These are phyloP conservation scores for Paramecium primaurelia DNA, from an alignment of 73 alveolate genomes.

Conservation along the genomic window DNA sequence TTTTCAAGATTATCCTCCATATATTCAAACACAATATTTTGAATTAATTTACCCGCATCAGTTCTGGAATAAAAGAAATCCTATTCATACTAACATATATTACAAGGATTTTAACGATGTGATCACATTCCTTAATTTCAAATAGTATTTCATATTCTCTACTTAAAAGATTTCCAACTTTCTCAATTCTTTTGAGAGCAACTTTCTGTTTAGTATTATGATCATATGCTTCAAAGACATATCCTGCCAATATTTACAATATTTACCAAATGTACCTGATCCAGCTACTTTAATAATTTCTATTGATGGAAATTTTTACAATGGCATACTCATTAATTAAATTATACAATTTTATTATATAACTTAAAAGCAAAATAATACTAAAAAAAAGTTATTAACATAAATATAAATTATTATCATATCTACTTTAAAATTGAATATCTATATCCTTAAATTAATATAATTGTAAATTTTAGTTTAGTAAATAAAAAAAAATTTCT, in stretches of 20 bases:
- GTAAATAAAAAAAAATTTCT: too few species aligned
- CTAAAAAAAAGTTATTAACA: neutral
- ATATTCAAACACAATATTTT: conserved; percentile 91
- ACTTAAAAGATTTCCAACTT: conserved; percentile 86
- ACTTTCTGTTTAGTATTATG: conserved; percentile 71
- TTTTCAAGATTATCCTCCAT: conserved; percentile 83
- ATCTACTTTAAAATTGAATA: too few species aligned
- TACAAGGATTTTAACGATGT: conserved; percentile 82
- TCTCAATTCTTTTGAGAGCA: conserved; percentile 86
- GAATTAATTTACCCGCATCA: conserved; percentile 86
- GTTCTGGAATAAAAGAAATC: conserved; percentile 84
- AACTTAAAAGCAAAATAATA: neutral
- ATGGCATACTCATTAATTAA: neutral
- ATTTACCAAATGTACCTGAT: conserved; percentile 75
- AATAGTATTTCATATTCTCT: conserved; percentile 87
- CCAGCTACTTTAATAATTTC: conserved; percentile 73
- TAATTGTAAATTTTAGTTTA: too few species aligned
- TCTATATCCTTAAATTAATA: too few species aligned
- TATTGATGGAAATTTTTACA: conserved; percentile 57
- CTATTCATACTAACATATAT: neutral
- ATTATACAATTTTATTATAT: neutral
- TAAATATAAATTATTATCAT: neutral
- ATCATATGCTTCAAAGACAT: conserved; percentile 90
- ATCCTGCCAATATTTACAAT: conserved; percentile 62
- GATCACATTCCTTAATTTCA: conserved; percentile 79